Evolutionary conservation across 352 stramenopile species (phyloP).

Genomic region (Lagenidium giganteum): DNA sequence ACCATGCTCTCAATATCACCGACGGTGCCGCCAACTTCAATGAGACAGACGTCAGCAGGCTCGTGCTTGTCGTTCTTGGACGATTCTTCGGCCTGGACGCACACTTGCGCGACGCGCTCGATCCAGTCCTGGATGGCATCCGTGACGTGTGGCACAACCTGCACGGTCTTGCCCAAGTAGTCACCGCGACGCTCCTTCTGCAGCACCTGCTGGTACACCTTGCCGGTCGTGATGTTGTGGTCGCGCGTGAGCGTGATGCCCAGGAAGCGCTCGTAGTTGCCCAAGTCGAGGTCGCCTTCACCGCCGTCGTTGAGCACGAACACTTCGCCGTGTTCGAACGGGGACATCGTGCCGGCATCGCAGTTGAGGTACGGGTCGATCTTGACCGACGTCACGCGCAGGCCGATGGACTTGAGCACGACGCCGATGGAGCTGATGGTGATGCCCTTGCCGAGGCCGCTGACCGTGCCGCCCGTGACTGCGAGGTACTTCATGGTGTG

Average conservation of each 20-base stretch:
- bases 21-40: constrained; percentile 99
- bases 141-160: constrained; percentile 97
- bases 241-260: constrained; percentile 93
- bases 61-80: constrained; percentile 23
- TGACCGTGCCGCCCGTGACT: constrained; percentile 97
- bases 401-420: constrained; percentile 94
- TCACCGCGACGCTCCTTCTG: constrained; percentile 94
- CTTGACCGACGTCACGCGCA: constrained; percentile 97
- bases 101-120: constrained; percentile 94
- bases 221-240: constrained; percentile 99
- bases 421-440: constrained; percentile 98
- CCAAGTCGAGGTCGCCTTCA: constrained; percentile 96
- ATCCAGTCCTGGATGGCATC: constrained; percentile 97
- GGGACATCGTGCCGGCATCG: constrained; percentile 97
- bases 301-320: constrained; percentile 98
- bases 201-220: constrained; percentile 97
- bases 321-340: constrained; percentile 95
- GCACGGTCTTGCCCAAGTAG: constrained; percentile 99
- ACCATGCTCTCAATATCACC: constrained; percentile 99
- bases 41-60: constrained; percentile 96
- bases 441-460: constrained; percentile 98
- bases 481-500: constrained; percentile 97
- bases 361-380: constrained; percentile 99
- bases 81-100: constrained; percentile 83
- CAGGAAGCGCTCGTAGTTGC: constrained; percentile 99